These are phyloP conservation scores for Mycena venus DNA, from an alignment of 768 basidiomycete species.

Conservation along the genomic window DNA sequence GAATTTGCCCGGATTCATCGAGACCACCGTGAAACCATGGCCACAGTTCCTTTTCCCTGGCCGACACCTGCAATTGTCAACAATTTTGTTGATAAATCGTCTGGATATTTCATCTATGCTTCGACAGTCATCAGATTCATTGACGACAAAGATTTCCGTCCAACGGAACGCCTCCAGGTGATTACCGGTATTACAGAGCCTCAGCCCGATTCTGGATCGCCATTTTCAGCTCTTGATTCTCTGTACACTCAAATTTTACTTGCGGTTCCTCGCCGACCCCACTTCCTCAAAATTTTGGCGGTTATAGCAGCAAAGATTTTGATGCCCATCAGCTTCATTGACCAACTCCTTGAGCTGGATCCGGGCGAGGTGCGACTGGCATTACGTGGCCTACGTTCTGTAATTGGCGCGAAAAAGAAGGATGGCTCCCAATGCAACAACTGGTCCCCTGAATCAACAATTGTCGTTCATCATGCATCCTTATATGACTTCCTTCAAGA, in stretches of 20 bases:
- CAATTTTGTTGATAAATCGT: constrained; percentile 24
- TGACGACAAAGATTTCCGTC: neutral
- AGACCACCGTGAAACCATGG: neutral
- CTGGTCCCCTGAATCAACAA: neutral
- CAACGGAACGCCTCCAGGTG: neutral
- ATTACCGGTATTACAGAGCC: neutral
- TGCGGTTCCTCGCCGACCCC: neutral
- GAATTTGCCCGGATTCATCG: neutral
- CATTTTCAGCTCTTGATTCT: neutral
- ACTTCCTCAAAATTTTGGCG: neutral
- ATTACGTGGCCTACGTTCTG: neutral
- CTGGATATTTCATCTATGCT: constrained; percentile 41
- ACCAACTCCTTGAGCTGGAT: neutral
- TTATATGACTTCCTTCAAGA: neutral
- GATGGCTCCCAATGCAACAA: too few relatives aligned
- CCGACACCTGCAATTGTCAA: constrained; percentile 26
- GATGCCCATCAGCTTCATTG: neutral
- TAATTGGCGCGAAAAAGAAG: neutral
- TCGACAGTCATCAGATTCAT: neutral
- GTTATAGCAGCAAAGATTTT: neutral
- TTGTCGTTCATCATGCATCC: neutral
- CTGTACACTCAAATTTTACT: neutral
- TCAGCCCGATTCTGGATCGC: neutral
- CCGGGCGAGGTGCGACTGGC: neutral
- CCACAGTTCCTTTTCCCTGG: constrained; percentile 30